Percentiles rank a stretch among this genome's conserved stretches.
Conservation (phyloP, 441 rosid species). For the Pelargonium cotyledonis region DNA sequence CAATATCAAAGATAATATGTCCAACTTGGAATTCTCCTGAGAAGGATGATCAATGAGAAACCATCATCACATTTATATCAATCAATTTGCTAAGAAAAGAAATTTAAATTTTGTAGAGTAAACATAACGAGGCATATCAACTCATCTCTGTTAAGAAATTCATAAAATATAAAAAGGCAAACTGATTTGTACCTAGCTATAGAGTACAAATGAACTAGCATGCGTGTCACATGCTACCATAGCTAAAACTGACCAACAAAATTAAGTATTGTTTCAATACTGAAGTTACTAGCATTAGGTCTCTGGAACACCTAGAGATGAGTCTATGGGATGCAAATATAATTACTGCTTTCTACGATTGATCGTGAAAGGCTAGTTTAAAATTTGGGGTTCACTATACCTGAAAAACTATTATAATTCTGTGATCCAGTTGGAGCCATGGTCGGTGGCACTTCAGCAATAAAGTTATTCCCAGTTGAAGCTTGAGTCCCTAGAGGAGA, state of each 20-base stretch:
- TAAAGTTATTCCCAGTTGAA: constrained; percentile 30
- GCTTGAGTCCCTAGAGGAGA: constrained; percentile 36
- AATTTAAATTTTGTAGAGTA: not conserved
- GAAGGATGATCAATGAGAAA: constrained; percentile 12
- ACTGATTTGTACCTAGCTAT: not conserved
- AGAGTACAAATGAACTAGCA: not conserved
- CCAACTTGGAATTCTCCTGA: constrained; percentile 46
- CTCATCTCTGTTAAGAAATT: not conserved
- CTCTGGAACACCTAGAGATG: not conserved
- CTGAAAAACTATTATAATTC: constrained; percentile 36
- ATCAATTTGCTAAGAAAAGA: not conserved
- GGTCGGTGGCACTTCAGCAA: constrained; percentile 29
- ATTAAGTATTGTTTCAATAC: not conserved
- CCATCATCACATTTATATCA: constrained; percentile 10
- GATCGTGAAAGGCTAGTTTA: constrained; percentile 3
- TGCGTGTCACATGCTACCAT: not conserved
- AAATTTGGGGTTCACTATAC: constrained; percentile 24
- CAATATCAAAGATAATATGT: constrained; percentile 54
- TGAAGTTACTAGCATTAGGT: not conserved
- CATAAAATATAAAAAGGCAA: not conserved
- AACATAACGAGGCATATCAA: not conserved
- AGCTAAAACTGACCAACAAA: not conserved
- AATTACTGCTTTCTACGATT: not conserved
- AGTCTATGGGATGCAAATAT: not conserved
- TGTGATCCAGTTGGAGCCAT: constrained; percentile 32